Conservation (phyloP, 2,329 filamentous ascomycete genomes). For the Ophiosphaerella herpotricha region DNA sequence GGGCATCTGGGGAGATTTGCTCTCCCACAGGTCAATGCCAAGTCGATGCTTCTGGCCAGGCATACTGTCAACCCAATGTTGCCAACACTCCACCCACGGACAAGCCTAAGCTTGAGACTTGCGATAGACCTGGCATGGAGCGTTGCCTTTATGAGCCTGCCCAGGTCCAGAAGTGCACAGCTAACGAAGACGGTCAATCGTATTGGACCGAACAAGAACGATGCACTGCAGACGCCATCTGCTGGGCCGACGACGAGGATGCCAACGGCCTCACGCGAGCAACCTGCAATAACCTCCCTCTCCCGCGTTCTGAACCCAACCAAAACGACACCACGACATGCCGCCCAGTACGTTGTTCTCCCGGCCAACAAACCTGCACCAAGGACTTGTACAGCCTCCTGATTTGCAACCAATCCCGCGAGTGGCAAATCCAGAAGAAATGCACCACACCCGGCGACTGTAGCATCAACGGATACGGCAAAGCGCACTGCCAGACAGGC, state of each 20-base stretch:
- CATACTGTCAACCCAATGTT: background rate
- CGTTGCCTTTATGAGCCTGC: background rate
- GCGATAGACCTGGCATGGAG: background rate
- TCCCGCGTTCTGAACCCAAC: too few species aligned
- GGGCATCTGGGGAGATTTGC: too few species aligned
- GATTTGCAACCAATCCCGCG: background rate
- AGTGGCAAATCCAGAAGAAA: conserved; percentile 3
- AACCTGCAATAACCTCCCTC: too few species aligned
- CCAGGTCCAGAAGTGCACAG: background rate
- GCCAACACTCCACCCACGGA: background rate
- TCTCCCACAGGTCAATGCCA: too few species aligned
- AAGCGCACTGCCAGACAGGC: conserved; percentile 4
- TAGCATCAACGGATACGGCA: background rate
- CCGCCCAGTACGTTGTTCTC: background rate
- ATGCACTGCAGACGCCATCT: background rate
- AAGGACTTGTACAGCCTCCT: conserved; percentile 1
- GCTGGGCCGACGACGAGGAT: background rate
- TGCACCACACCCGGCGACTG: conserved; percentile 5
- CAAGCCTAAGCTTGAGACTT: background rate
- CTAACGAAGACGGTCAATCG: background rate
- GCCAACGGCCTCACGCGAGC: background rate
- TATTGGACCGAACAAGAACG: background rate
- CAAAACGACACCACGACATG: background rate
- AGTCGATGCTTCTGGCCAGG: too few species aligned
- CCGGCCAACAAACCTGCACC: conserved; percentile 5